Base-by-base conservation (phyloP, 257 asterid species). In the Gentiana macrophylla region DNA sequence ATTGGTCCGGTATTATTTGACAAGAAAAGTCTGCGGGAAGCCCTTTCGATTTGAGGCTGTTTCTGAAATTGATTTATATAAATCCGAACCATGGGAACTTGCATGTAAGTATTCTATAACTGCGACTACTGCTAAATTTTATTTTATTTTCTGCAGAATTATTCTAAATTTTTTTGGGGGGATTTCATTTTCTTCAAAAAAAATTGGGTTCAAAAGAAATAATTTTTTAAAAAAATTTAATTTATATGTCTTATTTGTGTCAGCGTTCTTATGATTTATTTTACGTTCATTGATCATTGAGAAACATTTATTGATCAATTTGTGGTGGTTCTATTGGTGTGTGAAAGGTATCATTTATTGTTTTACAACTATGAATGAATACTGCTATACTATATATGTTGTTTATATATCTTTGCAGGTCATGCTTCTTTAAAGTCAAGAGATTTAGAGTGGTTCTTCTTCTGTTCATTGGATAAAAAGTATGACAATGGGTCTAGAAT, bases 31-130 rank as follows among this genome's bases (percentile, higher is more conserved):
- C 41, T 86, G 93, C 48, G 81, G 80, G 46, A 80, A 77, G 79
- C 94, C 94, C 35, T 86, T 90, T 55, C 67, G 94, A 34, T 84
- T 90, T 62, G 85, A 86, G 56, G 97, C 97, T 50, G 96, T 90
- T 12, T 62, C 81, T 35, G 97, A 90, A 65, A 80, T 86, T 68
- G 97, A 90, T 75, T 96, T 90, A 37, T 90, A 90, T 80, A 90
- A 90, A 90, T 90, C 97, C 63, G 97, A 90, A 74, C 97, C 97
- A 0, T 90, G 94, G 89, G 91, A 90, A 67, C 93, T 90, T 64
- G 84, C 87, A 62, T 80, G 97, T 89, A 60, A 61, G 4, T 12
- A 57, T 32, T 7, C 12, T 4, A 11, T 2, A 2, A 12, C 60
- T 55, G 8, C 9, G 11, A 2, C 5, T 4, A 36, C 2, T n/a